A percentile compares a stretch with the other conserved stretches of the same genome.
These are phyloP conservation scores for Trifolium subterraneum DNA, from an alignment of 306 rosid genomes.

Conservation along the genomic window DNA sequence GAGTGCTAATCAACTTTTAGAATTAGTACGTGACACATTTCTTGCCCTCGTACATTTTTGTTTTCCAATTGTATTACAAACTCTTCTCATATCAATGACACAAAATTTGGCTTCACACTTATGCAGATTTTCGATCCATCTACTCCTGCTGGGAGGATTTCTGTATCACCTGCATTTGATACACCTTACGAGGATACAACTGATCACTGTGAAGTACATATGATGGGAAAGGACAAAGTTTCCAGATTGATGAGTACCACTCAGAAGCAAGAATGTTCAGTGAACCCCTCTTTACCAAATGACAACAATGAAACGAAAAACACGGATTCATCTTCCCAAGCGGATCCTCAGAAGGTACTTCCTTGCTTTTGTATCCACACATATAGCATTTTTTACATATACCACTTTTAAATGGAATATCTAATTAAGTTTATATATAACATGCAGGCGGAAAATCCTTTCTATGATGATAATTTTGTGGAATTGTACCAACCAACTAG, in stretches of 20 bases:
- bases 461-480: conserved; percentile 37
- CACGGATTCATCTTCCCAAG: conserved; percentile 25
- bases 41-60: conserved; percentile 34
- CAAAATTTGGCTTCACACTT: conserved; percentile 15
- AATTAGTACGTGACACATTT: conserved; percentile 71
- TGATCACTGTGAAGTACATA: conserved; percentile 74
- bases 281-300: conserved; percentile 40
- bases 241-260: conserved; percentile 66
- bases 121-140: conserved; percentile 76
- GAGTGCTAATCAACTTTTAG: conserved; percentile 84
- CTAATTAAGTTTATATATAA: conserved; percentile 37
- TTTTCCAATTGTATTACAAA: conserved; percentile 37
- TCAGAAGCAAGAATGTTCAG: conserved; percentile 51
- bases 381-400: too few relatives aligned
- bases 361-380: conserved; percentile 20
- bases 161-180: conserved; percentile 55
- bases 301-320: conserved; percentile 48
- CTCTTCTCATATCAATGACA: conserved; percentile 22
- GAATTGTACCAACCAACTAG: conserved; percentile 45
- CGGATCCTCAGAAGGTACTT: conserved; percentile 53
- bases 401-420: too few relatives aligned
- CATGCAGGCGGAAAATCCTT: conserved; percentile 59
- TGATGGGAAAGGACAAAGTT: conserved; percentile 80
- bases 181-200: conserved; percentile 86
- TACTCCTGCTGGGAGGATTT: conserved; percentile 63